A percentile compares a stretch with the other conserved stretches of the same genome.
Conservation (phyloP, 768 basidiomycete genomes). For the Suillus subalutaceus region DNA sequence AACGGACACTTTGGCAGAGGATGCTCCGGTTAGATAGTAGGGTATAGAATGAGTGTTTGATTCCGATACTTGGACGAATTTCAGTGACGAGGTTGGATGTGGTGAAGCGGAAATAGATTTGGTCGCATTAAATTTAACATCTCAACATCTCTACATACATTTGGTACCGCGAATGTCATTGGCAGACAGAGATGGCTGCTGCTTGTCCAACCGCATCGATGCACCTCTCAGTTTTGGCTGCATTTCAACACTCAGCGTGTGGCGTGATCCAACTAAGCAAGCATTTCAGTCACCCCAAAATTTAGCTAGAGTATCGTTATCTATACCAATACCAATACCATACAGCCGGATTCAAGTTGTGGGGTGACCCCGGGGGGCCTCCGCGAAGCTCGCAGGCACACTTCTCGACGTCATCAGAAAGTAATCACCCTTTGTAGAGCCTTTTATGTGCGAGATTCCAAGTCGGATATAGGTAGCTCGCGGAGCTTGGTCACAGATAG, state of each 20-base stretch:
- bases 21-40: neutral
- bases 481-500: neutral
- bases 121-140: neutral
- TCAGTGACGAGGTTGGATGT: neutral
- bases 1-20: neutral
- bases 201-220: neutral
- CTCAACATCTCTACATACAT: conserved; percentile 1
- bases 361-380: neutral
- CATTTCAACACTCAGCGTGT: neutral
- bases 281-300: neutral
- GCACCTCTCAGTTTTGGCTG: neutral
- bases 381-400: conserved; percentile 1
- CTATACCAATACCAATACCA: neutral
- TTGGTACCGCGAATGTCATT: neutral
- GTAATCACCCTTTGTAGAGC: neutral
- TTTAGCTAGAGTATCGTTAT: neutral
- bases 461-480: neutral
- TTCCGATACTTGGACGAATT: neutral
- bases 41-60: neutral
- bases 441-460: neutral
- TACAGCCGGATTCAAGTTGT: neutral
- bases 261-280: neutral
- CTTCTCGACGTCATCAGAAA: neutral
- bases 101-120: neutral
- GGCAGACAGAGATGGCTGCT: neutral